Evolutionary conservation across 176 grass and related monocot species (phyloP), one percentile per base, ranked within the genome.

Genomic region (Lolium multiflorum): DNA sequence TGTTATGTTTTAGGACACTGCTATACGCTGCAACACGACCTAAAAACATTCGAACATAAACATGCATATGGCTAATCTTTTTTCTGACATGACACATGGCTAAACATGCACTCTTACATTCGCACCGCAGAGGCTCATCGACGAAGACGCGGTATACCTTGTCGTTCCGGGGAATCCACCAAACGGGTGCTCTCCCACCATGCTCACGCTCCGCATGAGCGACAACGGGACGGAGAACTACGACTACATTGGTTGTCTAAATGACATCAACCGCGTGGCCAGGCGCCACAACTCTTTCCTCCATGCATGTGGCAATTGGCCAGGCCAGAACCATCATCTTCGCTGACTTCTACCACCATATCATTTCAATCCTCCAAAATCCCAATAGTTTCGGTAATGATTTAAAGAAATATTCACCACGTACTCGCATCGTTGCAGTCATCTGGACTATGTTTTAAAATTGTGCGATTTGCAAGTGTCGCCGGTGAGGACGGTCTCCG

Each of bases 81-180:
- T 12, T 60, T 22, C 1, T 26, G 22, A 6, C 61, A 64, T 15
- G 39, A 41, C 39, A 41, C 39, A 41, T 41, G 39, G 39, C 39
- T 41, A 31, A 31, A 31, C 28, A 31, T 31, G 28, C 28, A 31
- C 28, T 31, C 28, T 31, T 31, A 31, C 28, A 31, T 31, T 31
- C 28, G 28, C 28, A 31, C 28, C 28, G 28, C 85, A 87, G 77
- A 72, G 68, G 67, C 85, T 81, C 18, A 81, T 87, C 44, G 22
- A 41, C 5, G 26, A 43, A 38, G 77, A 56, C 0, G 77, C 66
- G 0, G 26, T 22, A 11, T 81, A 87, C 16, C 1, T 90, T 0
- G 78, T 89, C 0, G 88, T 90, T 28, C 79, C 88, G 0, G 88
- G 88, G 55, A 90, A 78, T n/a, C 84, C 84, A 0, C 84, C 84